Percentiles rank a stretch among this genome's conserved stretches.
These are phyloP conservation scores for Starmerella riodocensis DNA, from an alignment of 805 yeast genomes.

Conservation along the genomic window DNA sequence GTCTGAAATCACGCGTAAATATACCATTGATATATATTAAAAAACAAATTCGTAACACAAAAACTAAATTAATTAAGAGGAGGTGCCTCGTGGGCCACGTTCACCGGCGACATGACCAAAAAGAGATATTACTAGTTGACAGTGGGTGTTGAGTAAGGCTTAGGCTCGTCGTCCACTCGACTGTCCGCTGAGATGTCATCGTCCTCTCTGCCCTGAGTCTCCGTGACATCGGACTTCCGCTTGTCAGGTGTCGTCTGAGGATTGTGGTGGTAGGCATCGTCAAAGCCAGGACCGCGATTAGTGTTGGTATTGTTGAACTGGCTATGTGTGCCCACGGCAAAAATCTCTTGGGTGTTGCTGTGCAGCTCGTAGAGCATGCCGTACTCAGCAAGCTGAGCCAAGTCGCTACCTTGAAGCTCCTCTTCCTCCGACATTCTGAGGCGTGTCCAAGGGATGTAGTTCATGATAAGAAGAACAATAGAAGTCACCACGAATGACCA, in stretches of 20 bases:
- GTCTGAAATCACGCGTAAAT: no score
- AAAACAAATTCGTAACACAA: no score
- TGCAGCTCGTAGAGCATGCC: constrained; percentile 34
- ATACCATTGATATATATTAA: no score
- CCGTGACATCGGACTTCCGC: neutral
- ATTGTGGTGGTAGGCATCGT: constrained; percentile 13
- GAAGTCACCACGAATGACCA: constrained; percentile 76
- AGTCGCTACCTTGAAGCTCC: constrained; percentile 79
- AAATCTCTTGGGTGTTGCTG: constrained; percentile 7
- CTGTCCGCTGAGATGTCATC: neutral
- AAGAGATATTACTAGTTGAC: no score
- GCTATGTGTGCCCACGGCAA: constrained; percentile 18
- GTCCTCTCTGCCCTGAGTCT: neutral
- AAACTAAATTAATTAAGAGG: no score
- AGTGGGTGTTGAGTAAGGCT: no score
- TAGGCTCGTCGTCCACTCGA: neutral
- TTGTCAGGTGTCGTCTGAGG: no score
- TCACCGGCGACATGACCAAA: no score
- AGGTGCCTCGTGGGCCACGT: no score
- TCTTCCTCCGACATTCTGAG: constrained; percentile 81
- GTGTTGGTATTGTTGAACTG: no score
- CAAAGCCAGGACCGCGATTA: no score
- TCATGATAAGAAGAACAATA: constrained; percentile 54
- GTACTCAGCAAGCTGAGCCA: constrained; percentile 81
- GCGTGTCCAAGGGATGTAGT: constrained; percentile 70